Base-by-base conservation (phyloP, 805 yeast species). In the Saturnispora kantuleensis region DNA sequence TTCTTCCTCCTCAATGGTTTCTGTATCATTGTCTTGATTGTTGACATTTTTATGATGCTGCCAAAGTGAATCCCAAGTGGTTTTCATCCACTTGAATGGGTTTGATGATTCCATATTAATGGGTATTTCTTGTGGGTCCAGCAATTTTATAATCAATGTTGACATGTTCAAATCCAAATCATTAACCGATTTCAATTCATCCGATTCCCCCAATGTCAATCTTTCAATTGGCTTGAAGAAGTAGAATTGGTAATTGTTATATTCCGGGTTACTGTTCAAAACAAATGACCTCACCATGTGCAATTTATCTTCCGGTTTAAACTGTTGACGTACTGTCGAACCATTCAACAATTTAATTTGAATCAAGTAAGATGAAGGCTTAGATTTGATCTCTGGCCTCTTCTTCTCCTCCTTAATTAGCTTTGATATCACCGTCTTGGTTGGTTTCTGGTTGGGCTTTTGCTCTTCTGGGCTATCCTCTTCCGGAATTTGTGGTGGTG, bases 101-200 rank as follows among this genome's bases (percentile, higher is more conserved):
- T 29, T n/a, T 44, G 42, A n/a, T 44, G 33, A 18, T 52, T 39
- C 11, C 15, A 21, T 13, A 13, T 28, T n/a, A 18, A 12, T 36
- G 12, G 26, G 13, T 8, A 38, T 26, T 35, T 50, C 60, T 33
- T 52, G 54, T 11, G 58, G 59, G 41, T 62, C 65, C 3, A 58
- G 35, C 4, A 93, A 89, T 56, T 84, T 83, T 50, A 88, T 65
- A 18, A 85, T 79, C 39, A 88, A 60, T 0, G 83, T 85, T 10
- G 94, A 80, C 46, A 94, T 69, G 12, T 75, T 70, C 42, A 88
- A 64, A 17, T 76, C 78, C 44, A 88, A 65, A 3, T 67, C 71
- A 21, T 57, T 58, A 33, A 88, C 64, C 3, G 77, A 63, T 47
- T 63, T 53, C 45, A 70, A 69, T 52, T 87, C 90, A 41, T 81